A percentile compares a stretch with the other conserved stretches of the same genome.
These are phyloP conservation scores for Diaporthe australafricana DNA, from an alignment of 2,329 filamentous ascomycete species.

Conservation along the genomic window DNA sequence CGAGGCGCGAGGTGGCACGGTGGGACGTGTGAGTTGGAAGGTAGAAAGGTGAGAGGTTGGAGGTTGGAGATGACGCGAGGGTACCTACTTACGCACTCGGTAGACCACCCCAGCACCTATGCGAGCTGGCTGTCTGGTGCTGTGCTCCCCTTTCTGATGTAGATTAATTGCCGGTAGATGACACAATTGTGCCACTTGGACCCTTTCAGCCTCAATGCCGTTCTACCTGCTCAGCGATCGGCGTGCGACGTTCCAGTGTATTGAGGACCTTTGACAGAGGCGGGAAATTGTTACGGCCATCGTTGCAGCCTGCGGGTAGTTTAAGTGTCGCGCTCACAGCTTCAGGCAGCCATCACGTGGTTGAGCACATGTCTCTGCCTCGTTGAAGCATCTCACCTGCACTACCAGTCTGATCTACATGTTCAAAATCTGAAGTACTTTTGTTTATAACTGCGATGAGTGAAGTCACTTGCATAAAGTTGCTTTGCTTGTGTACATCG, in stretches of 20 bases:
- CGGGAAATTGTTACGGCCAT: slow-evolving; percentile 6
- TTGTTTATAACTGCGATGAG: not conserved
- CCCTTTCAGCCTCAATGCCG: not conserved
- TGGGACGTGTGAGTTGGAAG: not conserved
- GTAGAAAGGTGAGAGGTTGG: slow-evolving; percentile 17
- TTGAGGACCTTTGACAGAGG: not conserved
- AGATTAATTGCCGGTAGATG: slow-evolving; percentile 18
- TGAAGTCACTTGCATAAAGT: not conserved
- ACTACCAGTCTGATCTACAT: not conserved
- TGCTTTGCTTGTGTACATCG: not conserved
- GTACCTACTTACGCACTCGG: not conserved
- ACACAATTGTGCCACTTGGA: not conserved
- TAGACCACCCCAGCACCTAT: not conserved
- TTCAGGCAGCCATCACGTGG: slow-evolving; percentile 37
- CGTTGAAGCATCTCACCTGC: not conserved
- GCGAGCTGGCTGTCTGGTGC: not conserved
- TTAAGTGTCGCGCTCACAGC: slow-evolving; percentile 15
- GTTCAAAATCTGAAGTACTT: not conserved
- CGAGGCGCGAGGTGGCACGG: slow-evolving; percentile 6
- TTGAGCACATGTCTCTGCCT: slow-evolving; percentile 10
- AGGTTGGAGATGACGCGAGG: not conserved
- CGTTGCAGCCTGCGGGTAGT: not conserved
- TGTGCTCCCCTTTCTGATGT: not conserved
- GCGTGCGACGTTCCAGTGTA: slow-evolving; percentile 9
- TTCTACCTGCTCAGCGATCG: not conserved